These are phyloP conservation scores for Earliella scabrosa DNA, from an alignment of 1,284 basidiomycete species.

Conservation along the genomic window DNA sequence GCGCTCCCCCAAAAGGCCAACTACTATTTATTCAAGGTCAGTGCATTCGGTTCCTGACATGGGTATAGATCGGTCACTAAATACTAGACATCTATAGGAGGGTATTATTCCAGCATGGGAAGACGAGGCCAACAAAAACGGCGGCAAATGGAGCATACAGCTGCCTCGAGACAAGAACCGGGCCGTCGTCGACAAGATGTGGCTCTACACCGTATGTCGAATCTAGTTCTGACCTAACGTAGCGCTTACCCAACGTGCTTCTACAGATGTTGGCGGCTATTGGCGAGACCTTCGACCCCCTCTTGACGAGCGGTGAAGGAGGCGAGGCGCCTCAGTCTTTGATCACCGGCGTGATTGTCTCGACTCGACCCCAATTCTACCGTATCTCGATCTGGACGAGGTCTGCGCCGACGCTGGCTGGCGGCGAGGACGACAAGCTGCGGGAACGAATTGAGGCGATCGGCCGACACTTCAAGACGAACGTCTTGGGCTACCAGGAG, in stretches of 20 bases:
- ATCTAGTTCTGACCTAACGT: neutral
- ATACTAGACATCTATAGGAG: constrained; percentile 53
- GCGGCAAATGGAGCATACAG: constrained; percentile 99
- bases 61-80: constrained; percentile 13
- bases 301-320: constrained; percentile 57
- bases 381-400: constrained; percentile 98
- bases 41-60: neutral
- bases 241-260: neutral
- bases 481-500: constrained; percentile 83
- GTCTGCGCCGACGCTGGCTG: constrained; percentile 59
- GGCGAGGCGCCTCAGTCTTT: constrained; percentile 64
- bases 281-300: constrained; percentile 94
- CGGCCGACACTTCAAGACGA: constrained; percentile 88
- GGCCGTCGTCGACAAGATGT: constrained; percentile 88
- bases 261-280: constrained; percentile 95
- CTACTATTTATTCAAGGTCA: constrained; percentile 97
- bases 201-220: constrained; percentile 87
- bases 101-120: constrained; percentile 98
- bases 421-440: constrained; percentile 46
- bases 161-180: constrained; percentile 95
- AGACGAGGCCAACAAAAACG: constrained; percentile 93
- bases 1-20: constrained; percentile 94
- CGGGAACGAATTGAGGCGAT: constrained; percentile 64
- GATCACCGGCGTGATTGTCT: constrained; percentile 96
- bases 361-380: constrained; percentile 94